Evolutionary conservation across 495 filamentous ascomycete genomes (phyloP), one percentile per base, ranked within the genome.

Genomic region (Opeltia flavorubescens): DNA sequence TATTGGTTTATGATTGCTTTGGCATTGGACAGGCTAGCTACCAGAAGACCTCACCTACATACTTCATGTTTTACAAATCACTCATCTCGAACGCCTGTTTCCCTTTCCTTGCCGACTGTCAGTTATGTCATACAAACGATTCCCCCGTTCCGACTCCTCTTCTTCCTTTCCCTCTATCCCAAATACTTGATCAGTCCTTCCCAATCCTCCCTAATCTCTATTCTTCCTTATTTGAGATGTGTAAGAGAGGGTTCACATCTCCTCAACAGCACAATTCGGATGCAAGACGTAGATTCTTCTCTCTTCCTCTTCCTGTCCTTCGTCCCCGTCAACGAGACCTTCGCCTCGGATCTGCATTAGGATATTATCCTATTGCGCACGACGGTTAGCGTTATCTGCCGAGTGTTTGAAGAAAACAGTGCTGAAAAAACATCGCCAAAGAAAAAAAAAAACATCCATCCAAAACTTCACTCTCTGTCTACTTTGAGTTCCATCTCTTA

Each of bases 281-380:
- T 98, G 91, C 58, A 98, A 52, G 12, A 95, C 85, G 63, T 95
- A 98, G 25, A 94, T 75, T 5, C 80, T 69, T 62, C 72, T 76
- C 31, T 67, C 65, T 31, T 59, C 68, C 28, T 55, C 51, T 9
- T 67, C 60, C 41, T 66, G 68, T 29, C 72, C 67, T 15, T 72
- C 74, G 12, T 61, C 66, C 7, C 70, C 67, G 23, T 77, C 76
- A 24, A 82, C 68, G 13, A 93, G 67, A 9, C 86, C 85, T 55
- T 93, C 76, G n/a, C 87, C 89, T 23, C 82, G 73, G 41, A 98
- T 84, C 5, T 78, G 85, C 80, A 96, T 88, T 35, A 98, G 71
- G 39, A 95, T 84, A 50, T 91, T 87, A 56, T 95, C 88, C 86
- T 93, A 53, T 38, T 2, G 9, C 15, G 8, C 43, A 11, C 11